phyloP scores from a whole-genome alignment of 2,329 filamentous ascomycete species.

The Stagonosporopsis vannaccii region DNA sequence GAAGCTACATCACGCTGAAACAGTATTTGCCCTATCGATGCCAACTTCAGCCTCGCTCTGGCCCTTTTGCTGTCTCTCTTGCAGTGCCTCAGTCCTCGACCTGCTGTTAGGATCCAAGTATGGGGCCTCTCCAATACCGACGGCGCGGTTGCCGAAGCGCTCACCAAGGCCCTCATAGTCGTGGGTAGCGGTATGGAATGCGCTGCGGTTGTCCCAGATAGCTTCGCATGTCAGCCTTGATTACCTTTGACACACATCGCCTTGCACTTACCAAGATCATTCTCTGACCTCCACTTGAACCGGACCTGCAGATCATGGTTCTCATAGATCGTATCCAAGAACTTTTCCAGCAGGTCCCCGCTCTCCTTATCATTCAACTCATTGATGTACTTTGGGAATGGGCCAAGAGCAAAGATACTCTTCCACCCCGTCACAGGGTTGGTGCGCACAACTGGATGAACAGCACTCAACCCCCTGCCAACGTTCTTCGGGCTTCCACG shows the following conservation, averaged over 20 bases:
- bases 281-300: slow-evolving; percentile 47
- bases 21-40: neutral
- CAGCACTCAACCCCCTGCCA: slow-evolving; percentile 29
- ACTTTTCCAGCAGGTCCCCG: slow-evolving; percentile 16
- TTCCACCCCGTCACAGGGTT: slow-evolving; percentile 47
- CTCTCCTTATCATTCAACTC: slow-evolving; percentile 47
- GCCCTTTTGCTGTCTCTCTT: slow-evolving; percentile 1
- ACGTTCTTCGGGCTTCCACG: slow-evolving; percentile 35
- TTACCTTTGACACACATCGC: neutral
- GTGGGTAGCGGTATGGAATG: slow-evolving; percentile 37
- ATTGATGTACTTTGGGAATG: slow-evolving; percentile 45
- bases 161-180: slow-evolving; percentile 27
- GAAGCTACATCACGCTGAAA: neutral
- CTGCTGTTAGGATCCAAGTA: slow-evolving; percentile 48
- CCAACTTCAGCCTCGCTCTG: neutral
- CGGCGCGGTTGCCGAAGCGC: slow-evolving; percentile 39
- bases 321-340: slow-evolving; percentile 32
- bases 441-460: slow-evolving; percentile 42
- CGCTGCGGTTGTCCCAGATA: slow-evolving; percentile 51
- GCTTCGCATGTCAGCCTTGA: slow-evolving; percentile 26
- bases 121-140: slow-evolving; percentile 50
- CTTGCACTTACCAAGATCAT: slow-evolving; percentile 23
- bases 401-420: slow-evolving; percentile 37
- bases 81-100: slow-evolving; percentile 34
- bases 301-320: slow-evolving; percentile 53